phyloP scores from a whole-genome alignment of 1,139 yeast genomes.

The Kodamaea alishanica region DNA sequence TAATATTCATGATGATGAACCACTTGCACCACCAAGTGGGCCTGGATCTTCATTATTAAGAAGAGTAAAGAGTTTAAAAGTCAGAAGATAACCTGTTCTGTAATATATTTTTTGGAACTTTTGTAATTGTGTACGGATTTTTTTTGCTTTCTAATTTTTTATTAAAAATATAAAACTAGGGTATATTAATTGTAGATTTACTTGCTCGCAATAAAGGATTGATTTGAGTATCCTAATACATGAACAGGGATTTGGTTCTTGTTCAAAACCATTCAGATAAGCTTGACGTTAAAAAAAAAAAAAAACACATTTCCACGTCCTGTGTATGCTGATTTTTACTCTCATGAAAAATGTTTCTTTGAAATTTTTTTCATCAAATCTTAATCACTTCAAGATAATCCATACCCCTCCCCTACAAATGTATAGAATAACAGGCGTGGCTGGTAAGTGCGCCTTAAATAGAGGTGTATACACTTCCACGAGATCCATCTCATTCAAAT shows the following conservation, averaged over 20 bases:
- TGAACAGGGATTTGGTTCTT: too few species aligned
- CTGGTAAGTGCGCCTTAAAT: too few species aligned
- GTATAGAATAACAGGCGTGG: background rate
- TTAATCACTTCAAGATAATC: background rate
- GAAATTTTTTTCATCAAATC: background rate
- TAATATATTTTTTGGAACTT: background rate
- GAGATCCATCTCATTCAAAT: slow-evolving; percentile 25
- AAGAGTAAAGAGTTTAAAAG: slow-evolving; percentile 86
- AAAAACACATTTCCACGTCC: too few species aligned
- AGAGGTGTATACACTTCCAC: background rate
- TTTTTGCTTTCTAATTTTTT: background rate
- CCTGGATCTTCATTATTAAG: slow-evolving; percentile 51
- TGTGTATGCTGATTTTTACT: too few species aligned
- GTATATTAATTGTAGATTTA: background rate
- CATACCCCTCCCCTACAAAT: background rate
- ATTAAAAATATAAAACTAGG: background rate
- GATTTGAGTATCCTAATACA: too few species aligned
- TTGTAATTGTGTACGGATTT: background rate
- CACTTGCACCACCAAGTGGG: slow-evolving; percentile 13
- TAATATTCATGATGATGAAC: slow-evolving; percentile 12
- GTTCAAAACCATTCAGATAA: too few species aligned
- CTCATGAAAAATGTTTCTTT: background rate
- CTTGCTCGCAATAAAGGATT: background rate
- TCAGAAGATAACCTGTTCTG: slow-evolving; percentile 37
- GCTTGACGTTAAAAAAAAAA: too few species aligned